phyloP scores from a whole-genome alignment of 768 basidiomycete species.

The Collybiopsis luxurians region DNA sequence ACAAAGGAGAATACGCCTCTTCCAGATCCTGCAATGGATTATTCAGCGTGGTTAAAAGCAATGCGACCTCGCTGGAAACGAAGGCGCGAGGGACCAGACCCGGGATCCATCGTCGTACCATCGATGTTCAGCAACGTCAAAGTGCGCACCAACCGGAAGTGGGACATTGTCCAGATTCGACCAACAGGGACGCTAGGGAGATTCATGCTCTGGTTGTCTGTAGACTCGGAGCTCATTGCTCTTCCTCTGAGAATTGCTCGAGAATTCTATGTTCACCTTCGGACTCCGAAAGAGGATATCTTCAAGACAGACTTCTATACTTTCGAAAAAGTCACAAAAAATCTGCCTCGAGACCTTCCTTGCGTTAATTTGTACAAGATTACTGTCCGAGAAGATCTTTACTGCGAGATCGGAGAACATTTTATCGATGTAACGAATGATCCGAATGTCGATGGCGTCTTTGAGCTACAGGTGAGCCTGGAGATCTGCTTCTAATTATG shows the following conservation, averaged over 20 bases:
- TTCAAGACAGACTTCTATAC: slow-evolving; percentile 72
- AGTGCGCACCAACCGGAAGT: slow-evolving; percentile 61
- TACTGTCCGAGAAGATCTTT: slow-evolving; percentile 78
- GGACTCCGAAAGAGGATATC: slow-evolving; percentile 59
- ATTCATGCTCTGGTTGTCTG: slow-evolving; percentile 84
- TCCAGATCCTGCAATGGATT: slow-evolving; percentile 66
- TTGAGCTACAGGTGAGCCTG: slow-evolving; percentile 75
- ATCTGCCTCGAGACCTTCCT: slow-evolving; percentile 75
- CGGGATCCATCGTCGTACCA: slow-evolving; percentile 48
- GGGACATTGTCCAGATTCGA: slow-evolving; percentile 94
- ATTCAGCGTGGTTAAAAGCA: slow-evolving; percentile 73
- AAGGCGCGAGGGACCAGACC: slow-evolving; percentile 36
- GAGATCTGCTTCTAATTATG: not conserved
- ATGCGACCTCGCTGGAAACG: slow-evolving; percentile 80
- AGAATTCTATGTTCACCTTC: slow-evolving; percentile 91
- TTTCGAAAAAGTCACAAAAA: slow-evolving; percentile 69
- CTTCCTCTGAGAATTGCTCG: slow-evolving; percentile 84
- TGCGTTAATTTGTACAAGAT: slow-evolving; percentile 83
- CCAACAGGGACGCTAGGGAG: slow-evolving; percentile 75
- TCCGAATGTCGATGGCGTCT: slow-evolving; percentile 93
- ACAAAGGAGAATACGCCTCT: slow-evolving; percentile 34
- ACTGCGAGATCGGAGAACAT: slow-evolving; percentile 81
- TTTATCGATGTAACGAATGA: slow-evolving; percentile 92
- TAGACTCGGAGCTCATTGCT: slow-evolving; percentile 75
- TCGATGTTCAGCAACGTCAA: slow-evolving; percentile 71